Evolutionary conservation across 257 asterid genomes (phyloP).

Genomic region (Mentha longifolia): DNA sequence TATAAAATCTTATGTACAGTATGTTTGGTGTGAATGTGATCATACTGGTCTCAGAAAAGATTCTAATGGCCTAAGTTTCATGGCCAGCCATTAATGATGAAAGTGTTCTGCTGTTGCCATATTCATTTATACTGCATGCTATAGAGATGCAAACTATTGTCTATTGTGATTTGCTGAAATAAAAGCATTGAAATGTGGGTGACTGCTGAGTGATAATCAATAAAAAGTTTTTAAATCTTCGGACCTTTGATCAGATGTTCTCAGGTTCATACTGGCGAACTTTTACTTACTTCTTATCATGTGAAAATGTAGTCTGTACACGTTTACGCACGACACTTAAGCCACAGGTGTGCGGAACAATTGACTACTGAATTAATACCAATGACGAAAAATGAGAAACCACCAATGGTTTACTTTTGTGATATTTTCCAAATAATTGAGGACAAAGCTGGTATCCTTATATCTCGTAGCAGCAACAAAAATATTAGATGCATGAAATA

Average conservation of each 20-base stretch:
- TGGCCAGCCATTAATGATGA: slow-evolving; percentile 8
- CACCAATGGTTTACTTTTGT: too few relatives aligned
- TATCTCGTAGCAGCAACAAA: background rate
- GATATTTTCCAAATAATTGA: background rate
- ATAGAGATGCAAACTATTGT: slow-evolving; percentile 2
- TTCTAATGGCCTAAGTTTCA: slow-evolving; percentile 8
- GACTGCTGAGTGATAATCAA: background rate
- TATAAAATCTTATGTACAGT: slow-evolving; percentile 3
- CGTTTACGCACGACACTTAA: too few relatives aligned
- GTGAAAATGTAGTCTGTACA: too few relatives aligned
- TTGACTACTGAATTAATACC: background rate
- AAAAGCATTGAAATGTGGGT: slow-evolving; percentile 8
- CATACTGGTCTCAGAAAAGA: background rate
- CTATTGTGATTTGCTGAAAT: slow-evolving; percentile 13
- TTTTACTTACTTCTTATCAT: background rate
- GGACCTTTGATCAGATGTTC: slow-evolving; percentile 2
- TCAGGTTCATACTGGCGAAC: background rate
- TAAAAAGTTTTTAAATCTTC: slow-evolving; percentile 5
- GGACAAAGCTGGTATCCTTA: slow-evolving; percentile 3
- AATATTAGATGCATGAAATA: background rate
- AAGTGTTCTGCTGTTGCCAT: slow-evolving; percentile 2
- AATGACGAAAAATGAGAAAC: background rate
- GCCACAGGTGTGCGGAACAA: too few relatives aligned
- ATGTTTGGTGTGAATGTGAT: slow-evolving; percentile 37
- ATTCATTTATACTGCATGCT: slow-evolving; percentile 7